Percentiles rank a stretch among this genome's conserved stretches.
phyloP scores from a whole-genome alignment of 352 stramenopile genomes.

The Achlya hypogyna region DNA sequence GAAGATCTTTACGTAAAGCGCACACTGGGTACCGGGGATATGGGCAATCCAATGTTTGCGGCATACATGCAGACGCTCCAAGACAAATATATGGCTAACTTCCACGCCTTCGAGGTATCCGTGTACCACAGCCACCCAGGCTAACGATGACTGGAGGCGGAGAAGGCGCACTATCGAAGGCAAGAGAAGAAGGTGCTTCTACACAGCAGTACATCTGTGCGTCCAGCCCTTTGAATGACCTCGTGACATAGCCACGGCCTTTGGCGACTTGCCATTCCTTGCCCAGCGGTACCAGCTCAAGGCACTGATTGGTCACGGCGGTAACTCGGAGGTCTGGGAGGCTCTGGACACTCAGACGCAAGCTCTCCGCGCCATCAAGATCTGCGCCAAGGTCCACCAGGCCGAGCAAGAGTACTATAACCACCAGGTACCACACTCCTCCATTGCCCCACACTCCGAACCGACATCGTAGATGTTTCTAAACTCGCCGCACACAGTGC shows the following conservation, averaged over 20 bases:
- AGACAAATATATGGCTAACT: background rate
- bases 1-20: conserved; percentile 15
- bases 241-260: background rate
- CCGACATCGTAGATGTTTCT: background rate
- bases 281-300: background rate
- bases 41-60: background rate
- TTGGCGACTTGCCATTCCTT: conserved; percentile 4
- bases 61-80: conserved; percentile 5
- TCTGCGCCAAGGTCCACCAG: background rate
- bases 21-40: background rate
- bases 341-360: background rate
- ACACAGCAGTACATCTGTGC: background rate
- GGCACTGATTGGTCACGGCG: background rate
- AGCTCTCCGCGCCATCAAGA: conserved; percentile 6
- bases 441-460: background rate
- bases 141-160: background rate
- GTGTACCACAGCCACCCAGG: background rate
- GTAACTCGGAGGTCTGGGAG: conserved; percentile 16
- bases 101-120: background rate
- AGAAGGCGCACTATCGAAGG: background rate
- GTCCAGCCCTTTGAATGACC: background rate
- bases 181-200: background rate
- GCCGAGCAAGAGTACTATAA: conserved; percentile 3
- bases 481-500: background rate
- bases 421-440: background rate